These are phyloP conservation scores for Arthrobotrys sinensis DNA, from an alignment of 2,329 filamentous ascomycete species.

Conservation along the genomic window DNA sequence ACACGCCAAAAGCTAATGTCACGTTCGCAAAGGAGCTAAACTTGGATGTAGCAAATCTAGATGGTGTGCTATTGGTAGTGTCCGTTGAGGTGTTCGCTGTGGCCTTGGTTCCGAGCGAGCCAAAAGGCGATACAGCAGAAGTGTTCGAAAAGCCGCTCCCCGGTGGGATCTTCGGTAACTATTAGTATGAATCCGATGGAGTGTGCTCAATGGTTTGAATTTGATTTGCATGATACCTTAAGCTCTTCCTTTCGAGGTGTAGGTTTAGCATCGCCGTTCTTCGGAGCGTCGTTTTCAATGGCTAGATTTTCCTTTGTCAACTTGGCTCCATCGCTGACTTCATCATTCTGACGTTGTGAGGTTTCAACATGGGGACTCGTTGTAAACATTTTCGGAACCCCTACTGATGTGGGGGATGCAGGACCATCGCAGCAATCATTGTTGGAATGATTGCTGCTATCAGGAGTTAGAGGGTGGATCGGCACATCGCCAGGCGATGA, in stretches of 20 bases:
- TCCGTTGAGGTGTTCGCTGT: slow-evolving; percentile 3
- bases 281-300: slow-evolving; percentile 6
- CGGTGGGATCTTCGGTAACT: background rate
- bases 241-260: slow-evolving; percentile 12
- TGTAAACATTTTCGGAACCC: background rate
- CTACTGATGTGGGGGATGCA: background rate
- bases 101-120: slow-evolving; percentile 28
- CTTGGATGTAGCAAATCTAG: slow-evolving; percentile 42
- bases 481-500: slow-evolving; percentile 1
- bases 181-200: background rate
- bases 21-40: slow-evolving; percentile 46
- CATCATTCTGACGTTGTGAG: background rate
- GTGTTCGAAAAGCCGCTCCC: slow-evolving; percentile 55
- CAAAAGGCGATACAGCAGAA: slow-evolving; percentile 49
- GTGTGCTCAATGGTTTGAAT: background rate
- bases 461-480: slow-evolving; percentile 6
- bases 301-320: slow-evolving; percentile 31
- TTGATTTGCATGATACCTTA: slow-evolving; percentile 22
- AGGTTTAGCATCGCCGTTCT: slow-evolving; percentile 9
- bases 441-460: slow-evolving; percentile 41
- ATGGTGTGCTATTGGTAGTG: background rate
- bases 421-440: slow-evolving; percentile 30
- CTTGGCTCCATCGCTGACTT: background rate
- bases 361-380: background rate
- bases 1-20: slow-evolving; percentile 51